A percentile compares a stretch with the other conserved stretches of the same genome.
Evolutionary conservation across 129 eudicot species (phyloP).

Genomic region (Flaveria linearis): DNA sequence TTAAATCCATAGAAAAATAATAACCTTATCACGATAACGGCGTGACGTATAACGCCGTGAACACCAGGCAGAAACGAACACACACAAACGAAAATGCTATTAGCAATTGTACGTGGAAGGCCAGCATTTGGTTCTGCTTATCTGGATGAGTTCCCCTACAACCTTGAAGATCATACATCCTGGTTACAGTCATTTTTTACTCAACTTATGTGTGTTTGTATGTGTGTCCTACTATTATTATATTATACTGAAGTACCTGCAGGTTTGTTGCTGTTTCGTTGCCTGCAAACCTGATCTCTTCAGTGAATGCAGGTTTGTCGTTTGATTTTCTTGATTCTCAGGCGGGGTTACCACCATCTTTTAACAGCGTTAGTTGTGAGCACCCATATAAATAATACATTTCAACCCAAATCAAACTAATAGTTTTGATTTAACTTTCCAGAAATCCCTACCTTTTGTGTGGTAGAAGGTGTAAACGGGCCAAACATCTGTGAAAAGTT

Average conservation of each 20-base stretch:
- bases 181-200: constrained; percentile 57
- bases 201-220: not conserved
- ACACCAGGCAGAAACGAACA: too few relatives aligned
- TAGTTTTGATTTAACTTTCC: too few relatives aligned
- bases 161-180: constrained; percentile 79
- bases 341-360: constrained; percentile 39
- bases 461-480: constrained; percentile 51
- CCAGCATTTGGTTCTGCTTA: constrained; percentile 75
- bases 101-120: constrained; percentile 74
- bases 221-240: constrained; percentile 10
- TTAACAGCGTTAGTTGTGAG: too few relatives aligned
- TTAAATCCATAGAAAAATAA: too few relatives aligned
- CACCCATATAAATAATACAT: too few relatives aligned
- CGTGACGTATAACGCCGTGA: too few relatives aligned
- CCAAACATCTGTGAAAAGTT: constrained; percentile 64
- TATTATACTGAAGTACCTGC: constrained; percentile 55
- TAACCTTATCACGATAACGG: too few relatives aligned
- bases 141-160: constrained; percentile 84
- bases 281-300: constrained; percentile 85
- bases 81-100: too few relatives aligned
- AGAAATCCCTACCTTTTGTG: constrained; percentile 29
- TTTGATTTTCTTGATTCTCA: constrained; percentile 52
- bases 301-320: constrained; percentile 62
- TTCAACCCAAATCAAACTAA: too few relatives aligned
- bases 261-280: constrained; percentile 88